Conservation (phyloP, 441 rosid species). For the Gossypium laxum region DNA sequence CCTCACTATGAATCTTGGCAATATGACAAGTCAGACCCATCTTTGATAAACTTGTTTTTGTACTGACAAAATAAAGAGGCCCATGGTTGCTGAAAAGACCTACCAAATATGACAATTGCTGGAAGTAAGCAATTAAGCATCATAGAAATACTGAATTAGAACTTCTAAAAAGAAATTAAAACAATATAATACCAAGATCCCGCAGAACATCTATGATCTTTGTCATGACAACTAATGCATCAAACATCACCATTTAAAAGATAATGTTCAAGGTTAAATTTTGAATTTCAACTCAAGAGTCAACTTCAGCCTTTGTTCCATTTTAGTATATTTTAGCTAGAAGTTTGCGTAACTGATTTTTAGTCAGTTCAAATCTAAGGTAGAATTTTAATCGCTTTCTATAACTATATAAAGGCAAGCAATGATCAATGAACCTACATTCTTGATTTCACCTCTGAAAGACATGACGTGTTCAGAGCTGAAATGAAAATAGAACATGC, state of each 20-base stretch:
- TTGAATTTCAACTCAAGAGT: conserved; percentile 1
- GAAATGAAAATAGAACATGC: neutral
- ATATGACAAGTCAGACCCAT: conserved; percentile 87
- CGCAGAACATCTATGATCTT: neutral
- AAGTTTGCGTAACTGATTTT: neutral
- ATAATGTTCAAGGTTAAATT: neutral
- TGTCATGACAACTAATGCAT: neutral
- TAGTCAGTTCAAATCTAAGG: neutral
- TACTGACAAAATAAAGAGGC: conserved; percentile 79
- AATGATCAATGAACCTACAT: neutral
- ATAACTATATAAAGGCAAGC: neutral
- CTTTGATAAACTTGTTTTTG: conserved; percentile 73
- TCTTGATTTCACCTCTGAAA: neutral
- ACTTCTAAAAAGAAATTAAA: conserved; percentile 7
- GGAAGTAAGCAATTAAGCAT: conserved; percentile 1
- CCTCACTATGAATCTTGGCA: conserved; percentile 98
- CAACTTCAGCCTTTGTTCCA: neutral
- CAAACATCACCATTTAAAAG: neutral
- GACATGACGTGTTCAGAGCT: neutral
- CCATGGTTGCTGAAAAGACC: conserved; percentile 98
- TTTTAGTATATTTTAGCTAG: neutral
- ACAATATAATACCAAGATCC: neutral
- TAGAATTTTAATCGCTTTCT: neutral
- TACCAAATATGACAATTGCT: conserved; percentile 23
- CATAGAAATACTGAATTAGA: neutral